phyloP scores from a whole-genome alignment of 1,284 basidiomycete species.

The Ustilago hordei region DNA sequence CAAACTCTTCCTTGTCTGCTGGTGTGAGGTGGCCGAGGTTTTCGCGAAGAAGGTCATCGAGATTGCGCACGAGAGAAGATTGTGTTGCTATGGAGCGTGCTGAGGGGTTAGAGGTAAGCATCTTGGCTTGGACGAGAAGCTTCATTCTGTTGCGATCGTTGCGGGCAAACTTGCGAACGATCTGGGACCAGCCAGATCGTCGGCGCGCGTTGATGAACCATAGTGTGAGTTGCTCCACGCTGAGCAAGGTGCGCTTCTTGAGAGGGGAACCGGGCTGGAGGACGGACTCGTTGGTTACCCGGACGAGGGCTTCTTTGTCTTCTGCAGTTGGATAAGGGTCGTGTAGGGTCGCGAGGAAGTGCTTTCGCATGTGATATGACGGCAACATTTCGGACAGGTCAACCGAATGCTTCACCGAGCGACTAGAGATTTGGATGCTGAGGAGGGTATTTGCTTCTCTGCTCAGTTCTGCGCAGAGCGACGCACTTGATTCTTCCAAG shows the following conservation, averaged over 20 bases:
- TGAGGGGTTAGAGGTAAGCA: constrained; percentile 14
- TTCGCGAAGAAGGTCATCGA: constrained; percentile 30
- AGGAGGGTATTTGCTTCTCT: too few relatives aligned
- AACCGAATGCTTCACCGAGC: too few relatives aligned
- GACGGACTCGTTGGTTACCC: constrained; percentile 40
- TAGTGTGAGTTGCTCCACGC: constrained; percentile 49
- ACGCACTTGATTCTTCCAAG: too few relatives aligned
- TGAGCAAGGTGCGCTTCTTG: constrained; percentile 7
- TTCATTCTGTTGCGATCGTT: constrained; percentile 42
- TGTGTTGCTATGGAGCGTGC: neutral
- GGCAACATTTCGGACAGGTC: too few relatives aligned
- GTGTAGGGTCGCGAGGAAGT: constrained; percentile 55
- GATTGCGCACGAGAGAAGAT: neutral
- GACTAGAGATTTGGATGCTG: too few relatives aligned
- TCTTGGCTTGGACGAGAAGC: constrained; percentile 32
- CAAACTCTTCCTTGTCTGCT: constrained; percentile 26
- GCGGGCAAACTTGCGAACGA: constrained; percentile 49
- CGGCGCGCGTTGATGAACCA: constrained; percentile 69
- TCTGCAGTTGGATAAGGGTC: constrained; percentile 55
- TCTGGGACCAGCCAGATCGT: constrained; percentile 63
- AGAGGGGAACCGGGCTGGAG: neutral
- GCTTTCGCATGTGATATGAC: constrained; percentile 54
- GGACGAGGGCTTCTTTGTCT: constrained; percentile 53
- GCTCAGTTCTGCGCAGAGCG: too few relatives aligned
- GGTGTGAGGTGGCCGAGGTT: constrained; percentile 26